Evolutionary conservation across 805 yeast species (phyloP), one percentile per base, ranked within the genome.

Genomic region (Sungouiella thailandica): DNA sequence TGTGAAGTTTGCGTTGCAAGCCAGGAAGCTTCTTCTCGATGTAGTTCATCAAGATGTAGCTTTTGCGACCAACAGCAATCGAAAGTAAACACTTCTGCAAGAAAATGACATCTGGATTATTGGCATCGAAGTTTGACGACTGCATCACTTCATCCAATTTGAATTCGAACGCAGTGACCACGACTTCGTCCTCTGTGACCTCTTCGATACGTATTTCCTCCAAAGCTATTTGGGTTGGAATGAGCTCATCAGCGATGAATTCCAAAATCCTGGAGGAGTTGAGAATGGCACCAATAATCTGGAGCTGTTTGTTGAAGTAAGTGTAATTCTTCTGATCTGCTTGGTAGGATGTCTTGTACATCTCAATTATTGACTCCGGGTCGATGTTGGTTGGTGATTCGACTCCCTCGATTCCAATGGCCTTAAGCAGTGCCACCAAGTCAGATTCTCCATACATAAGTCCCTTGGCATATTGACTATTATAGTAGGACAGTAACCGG

Each of bases 161-260:
- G 27, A 82, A 66, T 37, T 82, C 79, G 49, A 76, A 83, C 1
- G 94, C 89, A 1, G 94, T 82, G 18, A 78, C 68, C 3, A 86
- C 73, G 28, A 83, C 76, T 41, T 84, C 93, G 50, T 67, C 72
- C 37, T 67, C 72, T 11, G 72, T 67, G 23, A 64, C 56, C 32
- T 62, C 69, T 37, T 65, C 72, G 17, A 66, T 57, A 7, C 60
- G 52, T 30, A 67, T 44, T 32, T 61, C 68, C 4, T 54, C 56
- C 25, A 62, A 37, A 1, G 72, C 67, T 14, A 63, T 44, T 16
- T 38, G 27, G 9, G 55, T 30, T 1, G 72, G 70, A 5, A 66
- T 36, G 14, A 67, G 27, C 35, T 65, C 72, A 5, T 38, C 38
- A 1, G 41, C 44, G n/a, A 64, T 31, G 28, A 44, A 65, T 7